Percentiles rank a stretch among this genome's conserved stretches.
phyloP scores from a whole-genome alignment of 2,329 filamentous ascomycete species.

The Fusarium temperatum region DNA sequence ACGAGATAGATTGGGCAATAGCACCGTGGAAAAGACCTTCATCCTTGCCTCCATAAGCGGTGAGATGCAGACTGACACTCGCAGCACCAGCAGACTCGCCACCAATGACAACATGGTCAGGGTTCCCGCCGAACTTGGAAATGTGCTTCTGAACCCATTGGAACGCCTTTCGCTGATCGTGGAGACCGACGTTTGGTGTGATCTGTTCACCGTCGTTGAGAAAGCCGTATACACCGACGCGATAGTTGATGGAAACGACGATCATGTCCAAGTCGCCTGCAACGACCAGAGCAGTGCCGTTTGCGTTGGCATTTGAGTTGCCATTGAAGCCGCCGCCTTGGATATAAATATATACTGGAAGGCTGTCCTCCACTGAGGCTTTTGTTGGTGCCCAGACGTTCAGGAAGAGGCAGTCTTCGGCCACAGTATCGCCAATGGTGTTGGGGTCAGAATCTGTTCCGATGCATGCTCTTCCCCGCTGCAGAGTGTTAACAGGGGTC shows the following conservation, averaged over 20 bases:
- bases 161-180: conserved; percentile 74
- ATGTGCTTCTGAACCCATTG: conserved; percentile 77
- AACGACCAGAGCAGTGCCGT: conserved; percentile 68
- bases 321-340: conserved; percentile 70
- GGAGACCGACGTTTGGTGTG: conserved; percentile 73
- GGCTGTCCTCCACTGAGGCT: conserved; percentile 56
- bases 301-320: conserved; percentile 60
- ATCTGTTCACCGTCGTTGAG: conserved; percentile 66
- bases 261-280: conserved; percentile 68
- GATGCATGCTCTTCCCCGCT: conserved; percentile 45
- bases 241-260: conserved; percentile 79
- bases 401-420: conserved; percentile 76
- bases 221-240: conserved; percentile 79
- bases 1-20: conserved; percentile 61
- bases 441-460: conserved; percentile 39
- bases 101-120: conserved; percentile 72
- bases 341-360: conserved; percentile 71
- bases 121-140: conserved; percentile 73
- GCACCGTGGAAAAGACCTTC: conserved; percentile 61
- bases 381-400: conserved; percentile 69
- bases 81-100: conserved; percentile 75
- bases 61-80: conserved; percentile 72
- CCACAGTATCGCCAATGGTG: conserved; percentile 42
- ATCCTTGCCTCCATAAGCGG: conserved; percentile 60
- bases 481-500: not conserved